Base-by-base conservation (phyloP, 1,284 basidiomycete genomes). In the Chiua sp. region DNA sequence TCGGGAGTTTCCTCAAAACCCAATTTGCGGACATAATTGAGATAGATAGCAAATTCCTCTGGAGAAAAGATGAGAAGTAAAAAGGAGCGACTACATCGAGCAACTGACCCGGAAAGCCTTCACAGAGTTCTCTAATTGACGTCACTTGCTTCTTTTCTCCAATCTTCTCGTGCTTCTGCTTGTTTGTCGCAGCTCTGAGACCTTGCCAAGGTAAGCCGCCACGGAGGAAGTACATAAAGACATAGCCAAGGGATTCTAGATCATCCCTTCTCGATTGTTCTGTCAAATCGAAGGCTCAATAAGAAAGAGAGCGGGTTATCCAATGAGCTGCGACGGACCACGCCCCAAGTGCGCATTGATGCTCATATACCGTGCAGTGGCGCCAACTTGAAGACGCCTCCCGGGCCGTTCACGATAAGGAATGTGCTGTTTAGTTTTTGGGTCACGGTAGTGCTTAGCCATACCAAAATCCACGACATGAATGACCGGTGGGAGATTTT, bases 371-470 rank as follows among this genome's bases (percentile, higher is more conserved):
- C 96, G 92, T 47, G 97, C 97, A 39, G 97, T 99, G 47, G 97
- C 98, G 35, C 95, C 98, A n/a, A n/a, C n/a, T n/a, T n/a, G n/a
- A 51, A 98, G 81, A 66, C 95, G 98, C 85, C 98, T 99, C n/a
- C n/a, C n/a, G n/a, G n/a, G n/a, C 80, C 97, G 95, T 82, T 99
- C 97, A 67, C 97, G 88, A 82, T 99, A 99, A 55, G 96, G 97
- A 67, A 99, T 98, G 79, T 99, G 97, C 54, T 94, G 85, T 79
- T 97, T 97, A 30, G 96, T 97, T 82, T 97, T 98, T 18, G 97
- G 96, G 78, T 99, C 97, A 56, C 97, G 91, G 79, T 98, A 99
- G 79, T 98, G 96, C 79, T 99, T 99, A 57, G 97, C 96, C 84
- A 99, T 93, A 68, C 97, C 97, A 74, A 99, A 98, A 78, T 99